phyloP scores from a whole-genome alignment of 306 rosid genomes.

The Acacia crassicarpa region DNA sequence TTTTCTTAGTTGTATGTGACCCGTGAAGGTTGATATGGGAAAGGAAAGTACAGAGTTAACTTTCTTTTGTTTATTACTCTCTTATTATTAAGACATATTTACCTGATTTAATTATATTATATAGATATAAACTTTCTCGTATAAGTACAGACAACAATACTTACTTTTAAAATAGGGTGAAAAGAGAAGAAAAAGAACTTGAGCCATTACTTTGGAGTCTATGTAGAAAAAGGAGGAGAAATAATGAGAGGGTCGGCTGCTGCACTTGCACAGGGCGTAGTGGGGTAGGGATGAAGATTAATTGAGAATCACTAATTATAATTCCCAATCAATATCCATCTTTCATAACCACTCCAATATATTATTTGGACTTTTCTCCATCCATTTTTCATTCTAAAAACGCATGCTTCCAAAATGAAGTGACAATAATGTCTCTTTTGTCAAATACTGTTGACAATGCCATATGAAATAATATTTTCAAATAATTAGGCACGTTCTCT shows the following conservation, averaged over 20 bases:
- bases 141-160: no score
- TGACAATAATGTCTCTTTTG: no score
- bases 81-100: no score
- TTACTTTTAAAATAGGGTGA: neutral
- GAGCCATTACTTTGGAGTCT: neutral
- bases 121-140: no score
- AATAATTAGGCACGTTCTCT: no score
- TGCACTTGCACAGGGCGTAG: no score
- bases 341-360: neutral
- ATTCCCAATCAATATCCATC: neutral
- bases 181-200: no score
- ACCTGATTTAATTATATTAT: no score
- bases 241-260: neutral
- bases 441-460: no score
- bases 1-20: neutral
- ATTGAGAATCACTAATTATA: neutral
- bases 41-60: neutral
- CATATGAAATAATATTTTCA: no score
- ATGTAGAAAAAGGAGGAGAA: neutral
- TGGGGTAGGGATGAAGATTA: no score
- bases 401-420: neutral
- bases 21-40: neutral
- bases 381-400: neutral
- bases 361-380: neutral
- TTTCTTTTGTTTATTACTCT: neutral